phyloP scores from a whole-genome alignment of 108 stramenopile genomes.

The Cyclotella cryptica region DNA sequence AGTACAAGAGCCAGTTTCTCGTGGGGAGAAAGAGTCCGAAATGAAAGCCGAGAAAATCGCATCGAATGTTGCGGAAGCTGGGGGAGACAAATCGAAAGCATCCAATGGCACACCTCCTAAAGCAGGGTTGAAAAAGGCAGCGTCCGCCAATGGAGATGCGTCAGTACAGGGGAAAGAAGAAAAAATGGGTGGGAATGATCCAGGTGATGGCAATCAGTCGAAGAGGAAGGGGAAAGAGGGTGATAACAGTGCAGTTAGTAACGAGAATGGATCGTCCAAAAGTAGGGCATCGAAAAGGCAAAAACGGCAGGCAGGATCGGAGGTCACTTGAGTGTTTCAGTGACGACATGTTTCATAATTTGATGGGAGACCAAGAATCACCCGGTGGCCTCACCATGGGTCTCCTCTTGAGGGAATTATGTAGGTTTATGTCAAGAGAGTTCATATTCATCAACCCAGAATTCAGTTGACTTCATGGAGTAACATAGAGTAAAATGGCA shows the following conservation, averaged over 20 bases:
- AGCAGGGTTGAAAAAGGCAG: slow-evolving; percentile 12
- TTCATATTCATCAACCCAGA: slow-evolving; percentile 1
- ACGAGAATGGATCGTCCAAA: slow-evolving; percentile 18
- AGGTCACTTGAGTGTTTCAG: slow-evolving; percentile 12
- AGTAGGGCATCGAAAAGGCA: slow-evolving; percentile 41
- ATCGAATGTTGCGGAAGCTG: slow-evolving; percentile 6
- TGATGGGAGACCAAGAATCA: background rate
- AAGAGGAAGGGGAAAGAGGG: slow-evolving; percentile 37
- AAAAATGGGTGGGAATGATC: slow-evolving; percentile 19
- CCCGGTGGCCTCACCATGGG: no score
- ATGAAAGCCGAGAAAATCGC: slow-evolving; percentile 10
- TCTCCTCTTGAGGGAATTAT: background rate
- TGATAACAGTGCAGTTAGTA: slow-evolving; percentile 38
- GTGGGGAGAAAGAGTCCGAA: background rate
- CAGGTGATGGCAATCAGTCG: slow-evolving; percentile 19
- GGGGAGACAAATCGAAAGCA: slow-evolving; percentile 13
- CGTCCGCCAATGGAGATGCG: slow-evolving; percentile 19
- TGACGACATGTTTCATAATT: background rate
- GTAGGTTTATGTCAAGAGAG: no score
- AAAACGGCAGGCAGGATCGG: slow-evolving; percentile 27
- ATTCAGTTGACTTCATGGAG: background rate
- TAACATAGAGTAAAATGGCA: background rate
- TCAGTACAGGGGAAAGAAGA: slow-evolving; percentile 12
- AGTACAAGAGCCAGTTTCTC: slow-evolving; percentile 1
- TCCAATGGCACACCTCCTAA: slow-evolving; percentile 18